These are phyloP conservation scores for Daldinia sp. DNA, from an alignment of 2,329 filamentous ascomycete genomes.

Conservation along the genomic window DNA sequence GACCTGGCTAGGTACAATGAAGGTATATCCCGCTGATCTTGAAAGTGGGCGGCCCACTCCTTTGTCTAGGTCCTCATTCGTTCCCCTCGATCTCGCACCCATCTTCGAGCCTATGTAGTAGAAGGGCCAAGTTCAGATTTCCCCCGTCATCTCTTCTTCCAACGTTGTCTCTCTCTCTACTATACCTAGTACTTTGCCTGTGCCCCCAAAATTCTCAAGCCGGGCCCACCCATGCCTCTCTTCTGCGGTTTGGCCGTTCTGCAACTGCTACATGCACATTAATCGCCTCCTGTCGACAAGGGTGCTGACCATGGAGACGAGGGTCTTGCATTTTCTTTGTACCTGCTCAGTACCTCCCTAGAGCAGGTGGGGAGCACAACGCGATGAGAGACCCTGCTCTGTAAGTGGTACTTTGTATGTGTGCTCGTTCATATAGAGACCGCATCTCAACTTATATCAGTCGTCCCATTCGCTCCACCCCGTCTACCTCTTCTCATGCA, in stretches of 20 bases:
- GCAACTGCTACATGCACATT: constrained; percentile 36
- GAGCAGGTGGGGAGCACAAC: constrained; percentile 34
- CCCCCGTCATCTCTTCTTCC: constrained; percentile 15
- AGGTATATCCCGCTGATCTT: constrained; percentile 46
- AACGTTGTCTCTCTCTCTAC: background rate
- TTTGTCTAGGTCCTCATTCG: constrained; percentile 35
- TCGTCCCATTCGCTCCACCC: constrained; percentile 46
- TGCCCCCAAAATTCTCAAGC: constrained; percentile 31
- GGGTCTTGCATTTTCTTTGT: constrained; percentile 30
- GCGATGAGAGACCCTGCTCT: constrained; percentile 40
- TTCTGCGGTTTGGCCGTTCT: constrained; percentile 29
- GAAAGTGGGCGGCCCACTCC: constrained; percentile 29
- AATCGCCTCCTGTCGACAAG: constrained; percentile 37
- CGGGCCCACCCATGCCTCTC: constrained; percentile 31
- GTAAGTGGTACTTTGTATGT: constrained; percentile 18
- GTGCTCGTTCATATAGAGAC: constrained; percentile 41
- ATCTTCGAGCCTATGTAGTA: constrained; percentile 16
- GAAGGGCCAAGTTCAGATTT: background rate
- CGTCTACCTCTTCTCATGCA: constrained; percentile 46
- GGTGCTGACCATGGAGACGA: constrained; percentile 32
- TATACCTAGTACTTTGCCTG: background rate
- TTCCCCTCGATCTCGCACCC: constrained; percentile 42
- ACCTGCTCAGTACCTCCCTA: constrained; percentile 36
- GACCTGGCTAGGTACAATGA: constrained; percentile 28
- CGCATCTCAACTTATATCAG: constrained; percentile 48